Base-by-base conservation (phyloP, 2,329 filamentous ascomycete genomes). In the Ceratocystis albifundus region DNA sequence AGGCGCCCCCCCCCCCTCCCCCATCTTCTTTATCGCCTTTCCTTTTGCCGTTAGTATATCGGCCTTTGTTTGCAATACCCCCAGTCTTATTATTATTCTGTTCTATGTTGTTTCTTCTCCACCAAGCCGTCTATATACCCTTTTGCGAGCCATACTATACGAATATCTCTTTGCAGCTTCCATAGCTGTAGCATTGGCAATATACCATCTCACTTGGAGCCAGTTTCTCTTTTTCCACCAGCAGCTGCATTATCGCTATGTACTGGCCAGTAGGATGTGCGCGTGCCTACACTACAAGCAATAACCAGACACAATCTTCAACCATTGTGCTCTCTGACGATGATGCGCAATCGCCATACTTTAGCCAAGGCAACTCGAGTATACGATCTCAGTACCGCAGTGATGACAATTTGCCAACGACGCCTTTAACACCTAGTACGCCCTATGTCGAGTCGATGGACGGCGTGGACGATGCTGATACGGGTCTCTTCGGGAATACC, bases 261-360 rank as follows among this genome's bases (percentile, higher is more conserved):
- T 95, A 95, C 82, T 95, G 90, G 90, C 90, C 90, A 73, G 84
- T 91, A 76, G 89, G 88, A 76, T 89, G 89, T 74, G 89, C 90
- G 74, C 86, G 87, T 75, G 86, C 92, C 75, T 93, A 90, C 79
- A 87, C 89, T 73, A 88, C 88, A 71, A 88, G 82, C 78, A 89
- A 84, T 77, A 83, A 82, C 73, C 80, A 81, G 74, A 76, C 80
- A 70, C 76, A 79, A 66, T 75, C 77, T 66, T 75, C 80, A 70
- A 80, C 78, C 69, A 74, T 80, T 67, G 77, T 81, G 69, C 76
- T 84, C 69, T 83, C 81, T 65, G 81, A 86, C 70, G 83, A 80
- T 44, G 74, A 74, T 22, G 36, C 69, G 72, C 67, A 74, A 75
- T 69, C 68, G 71, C 65, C 77, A 68, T 28, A 72, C 74, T 63